Evolutionary conservation across 345 rosid species (phyloP).

Genomic region (Erysimum cheiranthoides): DNA sequence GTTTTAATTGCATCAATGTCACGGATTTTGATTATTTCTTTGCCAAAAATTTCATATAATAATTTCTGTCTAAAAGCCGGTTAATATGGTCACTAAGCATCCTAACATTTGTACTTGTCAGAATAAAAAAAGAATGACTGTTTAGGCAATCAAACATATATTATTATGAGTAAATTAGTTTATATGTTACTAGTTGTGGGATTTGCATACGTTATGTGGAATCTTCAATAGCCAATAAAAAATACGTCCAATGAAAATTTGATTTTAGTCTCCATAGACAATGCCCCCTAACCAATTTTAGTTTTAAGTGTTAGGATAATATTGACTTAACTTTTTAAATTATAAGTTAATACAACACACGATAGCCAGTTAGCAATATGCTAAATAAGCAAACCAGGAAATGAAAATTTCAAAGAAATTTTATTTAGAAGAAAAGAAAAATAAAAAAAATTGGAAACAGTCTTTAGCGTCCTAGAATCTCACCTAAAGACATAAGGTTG

Average conservation of each 20-base stretch:
- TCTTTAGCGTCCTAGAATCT: conserved; percentile 34
- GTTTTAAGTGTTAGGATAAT: neutral
- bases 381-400: conserved; percentile 15
- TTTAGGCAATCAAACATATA: neutral
- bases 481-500: conserved; percentile 36
- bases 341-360: conserved; percentile 1
- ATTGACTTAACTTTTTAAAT: neutral
- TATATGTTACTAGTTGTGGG: too few relatives aligned
- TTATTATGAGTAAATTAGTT: too few relatives aligned
- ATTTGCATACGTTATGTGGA: too few relatives aligned
- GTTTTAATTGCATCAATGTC: conserved; percentile 28
- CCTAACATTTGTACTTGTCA: conserved; percentile 5
- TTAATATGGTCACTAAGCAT: conserved; percentile 1
- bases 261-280: neutral
- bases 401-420: conserved; percentile 14
- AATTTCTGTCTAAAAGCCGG: neutral
- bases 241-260: too few relatives aligned
- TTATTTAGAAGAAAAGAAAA: neutral
- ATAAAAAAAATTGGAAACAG: neutral
- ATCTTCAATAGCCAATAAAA: too few relatives aligned
- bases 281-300: neutral
- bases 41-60: neutral
- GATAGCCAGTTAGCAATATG: conserved; percentile 12
- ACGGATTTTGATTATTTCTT: conserved; percentile 23
- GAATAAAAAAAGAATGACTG: neutral